Percentiles rank a stretch among this genome's conserved stretches.
These are phyloP conservation scores for Reticulascus tulasneorum DNA, from an alignment of 2,329 filamentous ascomycete genomes.

Conservation along the genomic window DNA sequence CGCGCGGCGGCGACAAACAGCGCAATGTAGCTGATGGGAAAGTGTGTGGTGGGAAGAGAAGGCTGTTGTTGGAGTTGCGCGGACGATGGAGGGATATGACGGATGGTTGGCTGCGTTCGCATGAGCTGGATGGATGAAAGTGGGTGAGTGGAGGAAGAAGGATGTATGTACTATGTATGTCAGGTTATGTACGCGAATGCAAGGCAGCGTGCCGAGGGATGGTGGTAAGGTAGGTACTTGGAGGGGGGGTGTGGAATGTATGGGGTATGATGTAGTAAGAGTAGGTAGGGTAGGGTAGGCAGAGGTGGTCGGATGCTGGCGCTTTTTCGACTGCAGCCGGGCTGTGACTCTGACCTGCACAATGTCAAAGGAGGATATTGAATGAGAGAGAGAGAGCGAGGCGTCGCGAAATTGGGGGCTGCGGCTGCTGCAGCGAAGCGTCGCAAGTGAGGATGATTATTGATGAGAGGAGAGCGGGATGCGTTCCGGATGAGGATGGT, in stretches of 20 bases:
- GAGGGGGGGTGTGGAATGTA: too few relatives aligned
- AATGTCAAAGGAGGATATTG: not conserved
- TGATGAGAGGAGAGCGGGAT: too few relatives aligned
- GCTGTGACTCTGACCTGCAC: not conserved
- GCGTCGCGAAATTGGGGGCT: not conserved
- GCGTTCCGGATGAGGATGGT: too few relatives aligned
- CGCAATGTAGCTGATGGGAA: not conserved
- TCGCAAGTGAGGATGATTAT: too few relatives aligned
- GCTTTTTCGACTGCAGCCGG: slow-evolving; percentile 9
- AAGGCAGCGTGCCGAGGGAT: slow-evolving; percentile 1
- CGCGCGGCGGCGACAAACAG: not conserved
- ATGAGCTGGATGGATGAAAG: slow-evolving; percentile 12
- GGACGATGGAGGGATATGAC: slow-evolving; percentile 13
- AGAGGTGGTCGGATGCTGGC: slow-evolving; percentile 8
- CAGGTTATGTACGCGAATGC: slow-evolving; percentile 11
- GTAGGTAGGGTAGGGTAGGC: slow-evolving; percentile 1
- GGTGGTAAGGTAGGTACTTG: slow-evolving; percentile 1
- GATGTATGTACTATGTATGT: too few relatives aligned
- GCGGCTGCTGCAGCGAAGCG: too few relatives aligned
- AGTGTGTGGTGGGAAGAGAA: slow-evolving; percentile 4
- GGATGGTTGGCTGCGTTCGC: slow-evolving; percentile 14
- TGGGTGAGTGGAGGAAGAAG: slow-evolving; percentile 13
- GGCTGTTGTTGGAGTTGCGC: slow-evolving; percentile 12
- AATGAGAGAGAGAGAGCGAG: slow-evolving; percentile 1
- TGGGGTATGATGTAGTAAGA: too few relatives aligned